phyloP scores from a whole-genome alignment of 2,329 filamentous ascomycete genomes.

The Fusarium irregulare region DNA sequence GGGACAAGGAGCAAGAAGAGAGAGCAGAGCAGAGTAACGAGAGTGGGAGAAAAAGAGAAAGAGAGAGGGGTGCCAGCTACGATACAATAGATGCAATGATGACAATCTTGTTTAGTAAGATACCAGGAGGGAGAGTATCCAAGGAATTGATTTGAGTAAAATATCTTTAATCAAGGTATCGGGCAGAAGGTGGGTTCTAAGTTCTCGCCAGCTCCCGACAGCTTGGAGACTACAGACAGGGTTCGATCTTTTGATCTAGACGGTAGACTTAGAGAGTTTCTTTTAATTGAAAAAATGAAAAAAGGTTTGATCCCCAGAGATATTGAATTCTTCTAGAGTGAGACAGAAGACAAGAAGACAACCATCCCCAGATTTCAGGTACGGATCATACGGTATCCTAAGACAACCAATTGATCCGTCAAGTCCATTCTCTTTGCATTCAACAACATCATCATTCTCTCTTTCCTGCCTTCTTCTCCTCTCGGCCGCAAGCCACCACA shows the following conservation, averaged over 20 bases:
- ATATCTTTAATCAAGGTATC: background rate
- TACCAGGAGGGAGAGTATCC: background rate
- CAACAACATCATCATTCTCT: background rate
- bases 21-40: background rate
- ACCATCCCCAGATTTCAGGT: background rate
- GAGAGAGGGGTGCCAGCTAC: background rate
- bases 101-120: background rate
- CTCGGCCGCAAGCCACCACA: background rate
- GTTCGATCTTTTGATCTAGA: background rate
- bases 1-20: background rate
- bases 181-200: constrained; percentile 1
- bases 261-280: background rate
- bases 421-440: background rate
- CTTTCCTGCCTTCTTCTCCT: background rate
- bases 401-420: background rate
- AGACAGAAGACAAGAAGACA: background rate
- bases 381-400: background rate
- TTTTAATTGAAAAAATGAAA: background rate
- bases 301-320: background rate
- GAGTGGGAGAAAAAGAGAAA: background rate
- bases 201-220: constrained; percentile 4
- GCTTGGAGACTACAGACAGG: constrained; percentile 5
- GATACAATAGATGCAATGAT: background rate
- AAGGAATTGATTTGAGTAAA: background rate
- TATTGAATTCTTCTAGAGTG: constrained; percentile 1